Conservation (phyloP, 441 rosid genomes). For the Bocquillonia castaneifolia region DNA sequence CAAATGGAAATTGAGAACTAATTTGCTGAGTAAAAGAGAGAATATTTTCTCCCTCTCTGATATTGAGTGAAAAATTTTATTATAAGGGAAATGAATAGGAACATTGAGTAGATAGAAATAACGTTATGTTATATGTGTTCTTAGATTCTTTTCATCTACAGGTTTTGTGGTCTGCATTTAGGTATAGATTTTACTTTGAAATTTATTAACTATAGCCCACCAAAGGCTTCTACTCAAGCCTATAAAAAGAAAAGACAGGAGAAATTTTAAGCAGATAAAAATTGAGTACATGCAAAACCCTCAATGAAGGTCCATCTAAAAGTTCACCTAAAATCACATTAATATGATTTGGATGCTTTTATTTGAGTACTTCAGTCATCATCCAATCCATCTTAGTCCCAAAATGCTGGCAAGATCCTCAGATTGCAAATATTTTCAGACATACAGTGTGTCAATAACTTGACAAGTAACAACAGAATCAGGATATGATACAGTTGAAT, state of each 20-base stretch:
- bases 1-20: too few relatives aligned
- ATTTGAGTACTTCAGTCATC: background rate
- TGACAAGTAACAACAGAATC: background rate
- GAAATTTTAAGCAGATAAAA: background rate
- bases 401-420: background rate
- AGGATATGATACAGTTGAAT: conserved; percentile 9
- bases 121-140: too few relatives aligned
- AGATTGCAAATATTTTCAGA: conserved; percentile 4
- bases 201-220: too few relatives aligned
- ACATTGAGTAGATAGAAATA: too few relatives aligned
- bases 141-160: too few relatives aligned
- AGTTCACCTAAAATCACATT: background rate
- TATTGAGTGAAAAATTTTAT: too few relatives aligned
- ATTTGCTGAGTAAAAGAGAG: too few relatives aligned
- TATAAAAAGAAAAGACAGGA: background rate
- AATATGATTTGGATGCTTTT: background rate
- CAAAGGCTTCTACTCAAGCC: background rate
- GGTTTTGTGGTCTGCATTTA: too few relatives aligned
- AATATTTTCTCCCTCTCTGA: too few relatives aligned
- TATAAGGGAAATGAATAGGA: too few relatives aligned
- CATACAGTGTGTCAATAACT: background rate
- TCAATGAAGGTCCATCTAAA: background rate
- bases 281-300: too few relatives aligned
- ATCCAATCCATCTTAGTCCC: background rate
- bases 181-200: too few relatives aligned